Evolutionary conservation across 2,329 filamentous ascomycete genomes (phyloP), one percentile per base, ranked within the genome.

Genomic region (Phialemonium atrogriseum): DNA sequence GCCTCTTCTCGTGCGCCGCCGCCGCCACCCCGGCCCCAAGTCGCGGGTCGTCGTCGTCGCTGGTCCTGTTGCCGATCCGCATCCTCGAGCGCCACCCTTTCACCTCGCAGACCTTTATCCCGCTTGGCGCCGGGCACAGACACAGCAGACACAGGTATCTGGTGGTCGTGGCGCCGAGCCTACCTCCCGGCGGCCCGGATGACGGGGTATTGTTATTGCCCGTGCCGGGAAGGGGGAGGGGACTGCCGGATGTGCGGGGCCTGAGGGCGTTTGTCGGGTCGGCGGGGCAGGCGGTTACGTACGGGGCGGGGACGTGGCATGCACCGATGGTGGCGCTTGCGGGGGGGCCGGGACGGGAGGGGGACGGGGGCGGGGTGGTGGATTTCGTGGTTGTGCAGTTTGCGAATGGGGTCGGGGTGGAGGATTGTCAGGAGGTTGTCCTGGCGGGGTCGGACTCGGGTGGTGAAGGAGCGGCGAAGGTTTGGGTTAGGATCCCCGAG

Each of bases 371-470:
- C 3, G 59, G 62, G 16, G 68, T 77, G 13, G 65, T 95, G 28
- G 85, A 91, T 51, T 96, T 95, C 55, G 73, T 94, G 5, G 89
- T 96, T 2, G 73, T 84, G 43, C 89, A 96, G 62, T 91, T 84
- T 61, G 78, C 79, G 20, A 96, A 93, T 56, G 87, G 84, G 3
- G 80, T 91, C 10, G 73, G 61, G 1, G 60, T 70, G 2, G 89
- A 96, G 60, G 91, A 98, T 58, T 94, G 86, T 48, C 86, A 98
- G 63, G 79, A 94, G 58, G 76, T 84, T 12, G 60, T 54, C 4
- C 51, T 66, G 3, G 41, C 34, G 22, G 33, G 53, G 2, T 40
- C 44, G 13, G 45, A 41, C 3, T 34, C 53, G 5, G 53, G 59
- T 60, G 59, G 56, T 35, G 54, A 55, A 10, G 49, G 51, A n/a